Conservation (phyloP, 768 basidiomycete species). For the Suillus spraguei region DNA sequence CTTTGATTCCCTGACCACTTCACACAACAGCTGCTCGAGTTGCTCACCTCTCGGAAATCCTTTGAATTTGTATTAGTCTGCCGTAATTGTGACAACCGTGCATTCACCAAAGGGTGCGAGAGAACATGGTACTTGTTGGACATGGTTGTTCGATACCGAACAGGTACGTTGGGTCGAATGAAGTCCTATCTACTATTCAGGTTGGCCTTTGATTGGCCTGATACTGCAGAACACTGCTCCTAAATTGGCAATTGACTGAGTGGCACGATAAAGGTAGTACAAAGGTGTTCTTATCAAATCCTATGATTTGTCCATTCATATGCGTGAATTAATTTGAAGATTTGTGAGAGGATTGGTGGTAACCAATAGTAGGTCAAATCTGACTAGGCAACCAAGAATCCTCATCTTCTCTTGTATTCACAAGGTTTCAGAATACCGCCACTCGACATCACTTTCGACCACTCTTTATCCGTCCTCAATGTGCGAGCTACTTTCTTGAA, state of each 20-base stretch:
- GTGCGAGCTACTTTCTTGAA: constrained; percentile 64
- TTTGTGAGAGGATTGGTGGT: too few species aligned
- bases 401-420: constrained; percentile 87
- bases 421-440: constrained; percentile 78
- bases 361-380: not conserved
- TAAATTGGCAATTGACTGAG: too few species aligned
- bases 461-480: constrained; percentile 57
- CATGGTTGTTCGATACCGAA: constrained; percentile 24
- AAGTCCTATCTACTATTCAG: too few species aligned
- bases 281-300: too few species aligned
- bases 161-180: too few species aligned
- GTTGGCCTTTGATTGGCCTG: too few species aligned
- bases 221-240: too few species aligned
- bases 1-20: constrained; percentile 8
- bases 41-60: constrained; percentile 75
- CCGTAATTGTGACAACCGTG: constrained; percentile 72
- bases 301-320: too few species aligned
- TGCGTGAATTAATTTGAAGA: too few species aligned
- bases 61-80: constrained; percentile 61
- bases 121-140: constrained; percentile 48
- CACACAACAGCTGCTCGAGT: not conserved
- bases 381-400: constrained; percentile 1
- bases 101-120: constrained; percentile 73
- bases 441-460: constrained; percentile 54
- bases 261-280: too few species aligned